Evolutionary conservation across 2,329 filamentous ascomycete species (phyloP).

Genomic region (Leptosphaerulina australis): DNA sequence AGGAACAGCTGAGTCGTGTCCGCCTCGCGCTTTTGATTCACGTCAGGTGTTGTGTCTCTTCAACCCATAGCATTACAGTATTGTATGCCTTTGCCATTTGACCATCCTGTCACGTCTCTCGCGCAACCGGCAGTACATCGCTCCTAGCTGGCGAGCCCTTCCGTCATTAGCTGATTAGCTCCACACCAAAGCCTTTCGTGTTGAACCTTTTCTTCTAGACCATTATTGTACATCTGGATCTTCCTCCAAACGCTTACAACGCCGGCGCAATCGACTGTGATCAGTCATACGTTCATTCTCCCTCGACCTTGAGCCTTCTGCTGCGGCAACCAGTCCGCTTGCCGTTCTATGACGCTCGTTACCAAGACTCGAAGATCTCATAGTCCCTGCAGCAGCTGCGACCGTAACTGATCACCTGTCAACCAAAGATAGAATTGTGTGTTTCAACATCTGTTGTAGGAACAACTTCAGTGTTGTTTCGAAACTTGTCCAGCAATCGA

Average conservation of each 20-base stretch:
- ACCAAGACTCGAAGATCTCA: conserved; percentile 20
- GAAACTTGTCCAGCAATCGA: not conserved
- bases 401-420: conserved; percentile 9
- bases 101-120: conserved; percentile 10
- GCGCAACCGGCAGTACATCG: conserved; percentile 14
- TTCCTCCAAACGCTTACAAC: conserved; percentile 20
- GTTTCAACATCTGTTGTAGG: not conserved
- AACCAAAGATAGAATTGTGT: not conserved
- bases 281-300: conserved; percentile 22
- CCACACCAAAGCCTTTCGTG: conserved; percentile 29
- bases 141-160: conserved; percentile 19
- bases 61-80: not conserved
- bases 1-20: not conserved
- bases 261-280: conserved; percentile 18
- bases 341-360: conserved; percentile 30
- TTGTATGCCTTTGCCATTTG: not conserved
- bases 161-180: conserved; percentile 33
- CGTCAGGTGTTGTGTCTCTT: not conserved
- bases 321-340: conserved; percentile 14
- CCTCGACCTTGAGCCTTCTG: conserved; percentile 9
- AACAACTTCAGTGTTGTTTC: not conserved
- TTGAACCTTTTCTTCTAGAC: conserved; percentile 35
- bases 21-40: conserved; percentile 4
- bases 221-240: conserved; percentile 2
- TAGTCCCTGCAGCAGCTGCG: conserved; percentile 26